These are phyloP conservation scores for Cerioporus squamosus DNA, from an alignment of 1,284 basidiomycete species.

Conservation along the genomic window DNA sequence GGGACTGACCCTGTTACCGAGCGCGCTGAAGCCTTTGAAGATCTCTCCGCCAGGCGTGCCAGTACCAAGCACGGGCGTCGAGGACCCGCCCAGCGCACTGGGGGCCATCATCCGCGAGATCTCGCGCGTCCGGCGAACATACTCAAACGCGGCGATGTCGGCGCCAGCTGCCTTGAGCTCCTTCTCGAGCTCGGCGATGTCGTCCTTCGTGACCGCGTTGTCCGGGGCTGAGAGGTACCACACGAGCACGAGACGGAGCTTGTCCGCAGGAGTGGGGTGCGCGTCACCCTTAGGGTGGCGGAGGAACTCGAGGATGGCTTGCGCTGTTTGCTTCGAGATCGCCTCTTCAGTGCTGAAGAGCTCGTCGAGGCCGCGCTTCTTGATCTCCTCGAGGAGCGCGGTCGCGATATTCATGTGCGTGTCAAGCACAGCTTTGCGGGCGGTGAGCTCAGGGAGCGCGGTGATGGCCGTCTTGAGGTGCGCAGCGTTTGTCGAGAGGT, in stretches of 20 bases:
- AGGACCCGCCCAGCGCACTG: slow-evolving; percentile 56
- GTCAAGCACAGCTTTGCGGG: slow-evolving; percentile 94
- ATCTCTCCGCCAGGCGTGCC: slow-evolving; percentile 76
- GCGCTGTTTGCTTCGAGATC: slow-evolving; percentile 84
- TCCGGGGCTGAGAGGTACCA: slow-evolving; percentile 92
- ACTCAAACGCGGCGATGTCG: slow-evolving; percentile 87
- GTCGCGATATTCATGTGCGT: slow-evolving; percentile 99
- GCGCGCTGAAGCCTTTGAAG: slow-evolving; percentile 90
- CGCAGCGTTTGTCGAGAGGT: slow-evolving; percentile 93
- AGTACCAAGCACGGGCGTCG: slow-evolving; percentile 78
- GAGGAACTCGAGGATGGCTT: slow-evolving; percentile 83
- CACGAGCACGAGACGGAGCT: slow-evolving; percentile 91
- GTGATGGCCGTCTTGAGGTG: slow-evolving; percentile 98
- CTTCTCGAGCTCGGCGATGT: slow-evolving; percentile 86
- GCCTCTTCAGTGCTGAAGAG: slow-evolving; percentile 96
- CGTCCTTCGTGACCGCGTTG: slow-evolving; percentile 82
- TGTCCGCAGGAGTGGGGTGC: slow-evolving; percentile 79
- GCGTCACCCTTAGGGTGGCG: slow-evolving; percentile 69
- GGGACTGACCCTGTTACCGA: slow-evolving; percentile 82
- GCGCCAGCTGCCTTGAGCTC: slow-evolving; percentile 83
- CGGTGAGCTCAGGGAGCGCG: slow-evolving; percentile 96
- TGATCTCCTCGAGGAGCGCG: slow-evolving; percentile 94
- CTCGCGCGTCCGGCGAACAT: slow-evolving; percentile 91
- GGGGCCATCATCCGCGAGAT: slow-evolving; percentile 82
- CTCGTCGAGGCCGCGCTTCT: slow-evolving; percentile 93